These are phyloP conservation scores for Neoboletus brunneissimus DNA, from an alignment of 768 basidiomycete species.

Conservation along the genomic window DNA sequence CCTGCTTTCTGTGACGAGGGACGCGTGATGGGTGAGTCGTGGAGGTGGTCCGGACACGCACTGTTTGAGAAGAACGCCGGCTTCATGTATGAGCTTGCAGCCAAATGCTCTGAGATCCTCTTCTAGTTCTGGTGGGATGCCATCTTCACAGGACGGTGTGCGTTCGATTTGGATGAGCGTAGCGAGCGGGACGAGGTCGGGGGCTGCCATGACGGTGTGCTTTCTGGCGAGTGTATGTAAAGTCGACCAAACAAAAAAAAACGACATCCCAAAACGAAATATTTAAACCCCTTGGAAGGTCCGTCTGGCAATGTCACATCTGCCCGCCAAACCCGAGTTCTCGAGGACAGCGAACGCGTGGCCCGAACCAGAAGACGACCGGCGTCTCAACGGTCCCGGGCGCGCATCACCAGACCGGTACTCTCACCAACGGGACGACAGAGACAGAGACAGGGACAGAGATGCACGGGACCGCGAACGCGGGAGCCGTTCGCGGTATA, in stretches of 20 bases:
- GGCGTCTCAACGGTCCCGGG: constrained; percentile 15
- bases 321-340: constrained; percentile 33
- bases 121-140: constrained; percentile 77
- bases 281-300: too few relatives aligned
- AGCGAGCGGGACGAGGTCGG: constrained; percentile 76
- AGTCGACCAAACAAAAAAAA: constrained; percentile 23
- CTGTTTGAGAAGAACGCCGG: constrained; percentile 89
- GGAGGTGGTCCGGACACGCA: constrained; percentile 37
- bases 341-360: constrained; percentile 18
- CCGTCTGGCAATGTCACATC: constrained; percentile 20
- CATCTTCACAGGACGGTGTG: constrained; percentile 81
- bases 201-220: constrained; percentile 35
- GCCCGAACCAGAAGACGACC: constrained; percentile 24
- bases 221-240: constrained; percentile 4
- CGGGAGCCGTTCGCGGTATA: constrained; percentile 16
- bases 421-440: constrained; percentile 23
- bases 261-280: background rate
- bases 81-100: constrained; percentile 93
- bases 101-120: constrained; percentile 88
- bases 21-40: constrained; percentile 7
- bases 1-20: constrained; percentile 69
- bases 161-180: constrained; percentile 72
- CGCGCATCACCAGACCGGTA: constrained; percentile 28
- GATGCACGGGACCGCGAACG: constrained; percentile 23
- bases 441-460: constrained; percentile 23